Conservation (phyloP, 192 early-diverging fungal species). For the Gamsiella multidivaricata region DNA sequence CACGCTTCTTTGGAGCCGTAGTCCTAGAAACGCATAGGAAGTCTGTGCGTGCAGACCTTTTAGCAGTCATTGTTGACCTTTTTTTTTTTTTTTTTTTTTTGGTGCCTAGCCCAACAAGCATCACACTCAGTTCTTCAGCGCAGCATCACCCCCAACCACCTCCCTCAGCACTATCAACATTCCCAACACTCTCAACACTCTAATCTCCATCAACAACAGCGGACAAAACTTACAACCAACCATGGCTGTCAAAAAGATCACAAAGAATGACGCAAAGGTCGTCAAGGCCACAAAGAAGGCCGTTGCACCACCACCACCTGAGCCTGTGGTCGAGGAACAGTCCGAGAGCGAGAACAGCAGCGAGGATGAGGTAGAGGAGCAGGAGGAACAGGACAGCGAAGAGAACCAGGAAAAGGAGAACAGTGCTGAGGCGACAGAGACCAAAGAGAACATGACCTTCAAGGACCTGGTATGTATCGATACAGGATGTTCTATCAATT, state of each 20-base stretch:
- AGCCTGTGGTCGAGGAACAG: not conserved
- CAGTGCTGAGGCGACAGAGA: slow-evolving; percentile 3
- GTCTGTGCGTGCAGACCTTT: not conserved
- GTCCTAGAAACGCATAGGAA: not conserved
- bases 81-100: slow-evolving; percentile 14
- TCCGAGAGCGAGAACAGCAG: slow-evolving; percentile 6
- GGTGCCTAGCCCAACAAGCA: slow-evolving; percentile 5
- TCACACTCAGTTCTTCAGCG: not conserved
- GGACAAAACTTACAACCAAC: no score
- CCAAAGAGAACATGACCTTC: slow-evolving; percentile 30
- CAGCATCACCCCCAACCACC: not conserved
- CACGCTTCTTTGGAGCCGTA: no score
- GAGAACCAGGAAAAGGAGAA: not conserved
- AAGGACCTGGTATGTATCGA: slow-evolving; percentile 43
- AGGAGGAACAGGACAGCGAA: slow-evolving; percentile 1
- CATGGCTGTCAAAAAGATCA: slow-evolving; percentile 40
- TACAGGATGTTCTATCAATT: not conserved
- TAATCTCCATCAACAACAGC: not conserved
- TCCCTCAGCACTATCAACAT: no score
- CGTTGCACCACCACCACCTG: not conserved
- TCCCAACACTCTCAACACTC: slow-evolving; percentile 4
- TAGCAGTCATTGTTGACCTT: slow-evolving; percentile 8
- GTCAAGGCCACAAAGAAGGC: slow-evolving; percentile 14
- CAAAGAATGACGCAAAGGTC: not conserved
- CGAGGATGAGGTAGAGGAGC: slow-evolving; percentile 1